Evolutionary conservation across 2,329 filamentous ascomycete genomes (phyloP), one percentile per base, ranked within the genome.

Genomic region (Exophiala xenobiotica): DNA sequence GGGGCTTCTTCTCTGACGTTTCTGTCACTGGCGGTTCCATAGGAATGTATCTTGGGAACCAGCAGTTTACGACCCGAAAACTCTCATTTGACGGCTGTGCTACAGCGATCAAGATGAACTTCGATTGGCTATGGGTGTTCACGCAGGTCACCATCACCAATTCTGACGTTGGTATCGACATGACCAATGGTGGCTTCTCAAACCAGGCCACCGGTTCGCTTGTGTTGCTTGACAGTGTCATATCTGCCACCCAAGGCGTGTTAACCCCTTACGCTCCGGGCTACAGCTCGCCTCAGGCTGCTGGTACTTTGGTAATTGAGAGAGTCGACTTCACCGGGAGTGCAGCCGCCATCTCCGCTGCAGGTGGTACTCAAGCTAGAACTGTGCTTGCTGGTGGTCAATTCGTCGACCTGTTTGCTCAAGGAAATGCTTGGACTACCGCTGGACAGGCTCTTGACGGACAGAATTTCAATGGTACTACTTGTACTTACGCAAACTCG

Each of bases 401-500:
- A 49, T 79, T 80, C 62, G 76, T 93, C 54, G 68, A 72, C 2
- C 81, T 82, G 1, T 95, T 85, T 78, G 76, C 80, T 24, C 88
- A 93, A 67, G 90, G 90, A 47, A 82, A 83, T 49, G 74, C 80
- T 43, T 89, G 90, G 69, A 74, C 63, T 7, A 57, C 57, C 3
- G 57, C 59, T 24, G 59, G 57, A 6, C 46, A 51, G 29, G 49
- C 37, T 44, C 49, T 49, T 50, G 56, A 40, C 23, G 47, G 60
- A 43, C 49, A 57, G 43, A 26, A 33, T 39, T 57, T 62, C 59
- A 54, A 63, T 43, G 51, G 60, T 16, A 61, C 57, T n/a, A 49
- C 56, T 6, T 63, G 61, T 35, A 42, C 41, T 11, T 58, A 54
- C 42, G 40, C 42, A 9, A 59, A 63, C 20, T 27, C 38, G 18